Conservation (phyloP, 140 eudicot species). For the Bidens hawaiensis region DNA sequence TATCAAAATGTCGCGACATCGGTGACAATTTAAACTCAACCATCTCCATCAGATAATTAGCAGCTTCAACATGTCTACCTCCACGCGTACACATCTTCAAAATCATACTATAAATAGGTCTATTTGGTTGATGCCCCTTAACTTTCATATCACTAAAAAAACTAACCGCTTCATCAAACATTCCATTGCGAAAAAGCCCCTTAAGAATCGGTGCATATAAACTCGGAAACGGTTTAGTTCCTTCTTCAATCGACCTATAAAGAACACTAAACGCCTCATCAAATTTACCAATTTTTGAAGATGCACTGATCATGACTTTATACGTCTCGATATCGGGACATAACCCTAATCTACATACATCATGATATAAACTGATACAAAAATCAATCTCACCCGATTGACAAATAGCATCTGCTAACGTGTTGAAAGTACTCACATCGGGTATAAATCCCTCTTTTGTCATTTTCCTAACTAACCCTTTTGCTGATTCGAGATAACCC, state of each 20-base stretch:
- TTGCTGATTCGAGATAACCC: constrained; percentile 83
- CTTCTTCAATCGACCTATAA: constrained; percentile 82
- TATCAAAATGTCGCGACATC: constrained; percentile 67
- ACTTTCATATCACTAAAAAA: constrained; percentile 90
- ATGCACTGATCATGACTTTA: constrained; percentile 58
- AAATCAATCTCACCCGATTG: constrained; percentile 76
- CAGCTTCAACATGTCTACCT: constrained; percentile 80
- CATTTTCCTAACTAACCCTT: constrained; percentile 85
- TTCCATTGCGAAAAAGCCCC: constrained; percentile 70
- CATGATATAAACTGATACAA: constrained; percentile 58
- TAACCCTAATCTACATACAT: constrained; percentile 69
- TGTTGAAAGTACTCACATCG: constrained; percentile 76
- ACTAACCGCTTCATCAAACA: constrained; percentile 90
- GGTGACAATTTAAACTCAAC: constrained; percentile 67
- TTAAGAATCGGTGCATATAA: constrained; percentile 86
- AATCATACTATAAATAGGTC: constrained; percentile 85
- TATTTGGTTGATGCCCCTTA: constrained; percentile 85
- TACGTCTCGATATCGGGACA: constrained; percentile 73
- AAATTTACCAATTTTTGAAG: constrained; percentile 51
- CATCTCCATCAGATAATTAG: constrained; percentile 91
- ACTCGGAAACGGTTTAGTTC: constrained; percentile 91
- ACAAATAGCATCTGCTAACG: constrained; percentile 64
- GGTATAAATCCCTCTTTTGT: constrained; percentile 85
- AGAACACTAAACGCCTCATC: constrained; percentile 72
- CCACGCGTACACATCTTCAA: constrained; percentile 85